Evolutionary conservation across 2,329 filamentous ascomycete species (phyloP).

Genomic region (Microsporum canis): DNA sequence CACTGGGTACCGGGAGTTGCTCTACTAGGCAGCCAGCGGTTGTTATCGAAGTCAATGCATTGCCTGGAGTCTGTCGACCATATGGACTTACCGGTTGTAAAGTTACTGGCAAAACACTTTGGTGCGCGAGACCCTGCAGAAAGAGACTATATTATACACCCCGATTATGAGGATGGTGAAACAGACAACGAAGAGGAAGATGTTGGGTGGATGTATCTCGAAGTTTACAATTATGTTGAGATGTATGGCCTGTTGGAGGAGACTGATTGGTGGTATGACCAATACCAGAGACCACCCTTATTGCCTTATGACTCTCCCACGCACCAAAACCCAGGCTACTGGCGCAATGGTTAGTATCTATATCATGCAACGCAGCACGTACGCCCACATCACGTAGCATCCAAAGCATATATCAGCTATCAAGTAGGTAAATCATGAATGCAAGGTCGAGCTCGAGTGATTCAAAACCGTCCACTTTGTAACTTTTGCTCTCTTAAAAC

Average conservation of each 20-base stretch:
- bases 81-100: slow-evolving; percentile 8
- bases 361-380: too few species aligned
- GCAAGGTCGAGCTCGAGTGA: too few species aligned
- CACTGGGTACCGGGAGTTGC: too few species aligned
- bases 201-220: slow-evolving; percentile 4
- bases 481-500: too few species aligned
- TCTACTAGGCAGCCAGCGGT: too few species aligned
- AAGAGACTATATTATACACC: slow-evolving; percentile 12
- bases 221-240: not conserved
- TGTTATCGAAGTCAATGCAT: not conserved
- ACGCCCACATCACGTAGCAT: too few species aligned
- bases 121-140: slow-evolving; percentile 9
- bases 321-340: not conserved
- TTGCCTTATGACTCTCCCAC: not conserved
- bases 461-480: too few species aligned
- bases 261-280: not conserved
- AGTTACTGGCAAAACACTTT: slow-evolving; percentile 12
- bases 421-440: too few species aligned
- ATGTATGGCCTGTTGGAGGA: not conserved
- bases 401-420: too few species aligned
- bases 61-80: slow-evolving; percentile 4
- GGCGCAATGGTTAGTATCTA: not conserved
- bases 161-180: slow-evolving; percentile 13
- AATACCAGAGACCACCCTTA: not conserved
- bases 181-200: not conserved